A percentile compares a stretch with the other conserved stretches of the same genome.
Conservation (phyloP, 345 rosid genomes). For the rapeseed (Brassica napus) region DNA sequence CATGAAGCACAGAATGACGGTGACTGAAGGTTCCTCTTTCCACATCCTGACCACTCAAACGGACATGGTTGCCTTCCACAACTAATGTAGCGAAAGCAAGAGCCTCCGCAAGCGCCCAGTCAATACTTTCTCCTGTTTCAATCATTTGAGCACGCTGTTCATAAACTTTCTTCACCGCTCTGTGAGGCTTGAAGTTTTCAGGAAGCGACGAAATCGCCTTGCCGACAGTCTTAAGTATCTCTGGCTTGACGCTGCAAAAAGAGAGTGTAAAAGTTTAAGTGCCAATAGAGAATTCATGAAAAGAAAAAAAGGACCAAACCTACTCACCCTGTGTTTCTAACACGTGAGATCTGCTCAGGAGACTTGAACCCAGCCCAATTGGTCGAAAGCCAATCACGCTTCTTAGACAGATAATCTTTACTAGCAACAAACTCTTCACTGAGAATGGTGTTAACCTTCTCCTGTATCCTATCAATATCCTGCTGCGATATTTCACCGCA, state of each 20-base stretch:
- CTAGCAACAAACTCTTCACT: conserved; percentile 71
- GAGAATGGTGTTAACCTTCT: conserved; percentile 65
- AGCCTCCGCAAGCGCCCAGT: conserved; percentile 86
- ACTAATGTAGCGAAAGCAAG: conserved; percentile 78
- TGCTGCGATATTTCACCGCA: conserved; percentile 61
- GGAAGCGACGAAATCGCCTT: conserved; percentile 70
- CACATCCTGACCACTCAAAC: conserved; percentile 89
- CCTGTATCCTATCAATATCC: conserved; percentile 56
- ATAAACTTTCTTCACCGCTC: conserved; percentile 76
- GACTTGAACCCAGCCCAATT: conserved; percentile 82
- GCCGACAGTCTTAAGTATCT: conserved; percentile 81
- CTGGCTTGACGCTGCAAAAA: conserved; percentile 69
- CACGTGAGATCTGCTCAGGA: conserved; percentile 78
- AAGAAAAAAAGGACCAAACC: neutral
- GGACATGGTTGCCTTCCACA: conserved; percentile 88
- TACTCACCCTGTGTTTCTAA: conserved; percentile 73
- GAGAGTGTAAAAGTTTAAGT: neutral
- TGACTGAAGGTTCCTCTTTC: conserved; percentile 90
- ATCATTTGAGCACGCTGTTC: conserved; percentile 78
- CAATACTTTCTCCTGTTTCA: conserved; percentile 77
- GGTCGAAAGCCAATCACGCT: conserved; percentile 84
- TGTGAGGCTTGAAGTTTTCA: conserved; percentile 70
- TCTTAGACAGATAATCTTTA: conserved; percentile 67
- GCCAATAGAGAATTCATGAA: neutral
- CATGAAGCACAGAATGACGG: conserved; percentile 73